Evolutionary conservation across 2,329 filamentous ascomycete species (phyloP).

Genomic region (Grosmannia serpens): DNA sequence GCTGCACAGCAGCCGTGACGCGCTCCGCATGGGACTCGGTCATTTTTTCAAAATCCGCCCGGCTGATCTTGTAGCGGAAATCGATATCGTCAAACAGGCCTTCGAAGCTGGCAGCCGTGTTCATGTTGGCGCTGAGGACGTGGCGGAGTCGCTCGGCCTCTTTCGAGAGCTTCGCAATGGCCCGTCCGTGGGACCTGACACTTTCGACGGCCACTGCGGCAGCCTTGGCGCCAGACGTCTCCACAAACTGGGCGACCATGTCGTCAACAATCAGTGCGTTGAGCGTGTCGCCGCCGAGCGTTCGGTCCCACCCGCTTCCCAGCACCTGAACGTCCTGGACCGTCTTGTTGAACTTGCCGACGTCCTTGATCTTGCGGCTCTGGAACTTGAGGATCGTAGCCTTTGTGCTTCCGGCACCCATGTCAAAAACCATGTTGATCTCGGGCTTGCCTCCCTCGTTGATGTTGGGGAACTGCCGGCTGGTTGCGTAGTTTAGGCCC

Average conservation of each 20-base stretch:
- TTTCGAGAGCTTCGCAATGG: constrained; percentile 83
- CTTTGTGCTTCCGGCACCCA: constrained; percentile 91
- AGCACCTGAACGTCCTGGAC: constrained; percentile 88
- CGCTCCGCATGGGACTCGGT: constrained; percentile 56
- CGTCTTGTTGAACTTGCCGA: constrained; percentile 91
- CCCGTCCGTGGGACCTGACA: constrained; percentile 66
- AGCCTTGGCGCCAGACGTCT: constrained; percentile 56
- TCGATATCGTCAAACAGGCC: constrained; percentile 84
- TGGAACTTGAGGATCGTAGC: constrained; percentile 87
- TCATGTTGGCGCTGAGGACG: constrained; percentile 83
- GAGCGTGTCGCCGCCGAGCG: constrained; percentile 78
- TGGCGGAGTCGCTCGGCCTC: constrained; percentile 81
- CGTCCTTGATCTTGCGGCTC: constrained; percentile 76
- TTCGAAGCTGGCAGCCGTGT: constrained; percentile 73
- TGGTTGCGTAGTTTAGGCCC: constrained; percentile 89
- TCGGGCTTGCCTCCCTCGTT: constrained; percentile 78
- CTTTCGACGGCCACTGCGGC: constrained; percentile 48
- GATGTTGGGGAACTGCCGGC: constrained; percentile 75
- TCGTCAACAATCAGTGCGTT: constrained; percentile 83
- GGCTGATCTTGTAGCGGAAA: constrained; percentile 80
- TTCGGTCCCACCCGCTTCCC: constrained; percentile 78
- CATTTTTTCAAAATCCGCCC: constrained; percentile 71
- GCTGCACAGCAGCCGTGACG: constrained; percentile 56
- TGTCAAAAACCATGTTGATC: constrained; percentile 88
- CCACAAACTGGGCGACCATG: constrained; percentile 70